Conservation (phyloP, 2,329 filamentous ascomycete genomes). For the Plectosphaerella plurivora region DNA sequence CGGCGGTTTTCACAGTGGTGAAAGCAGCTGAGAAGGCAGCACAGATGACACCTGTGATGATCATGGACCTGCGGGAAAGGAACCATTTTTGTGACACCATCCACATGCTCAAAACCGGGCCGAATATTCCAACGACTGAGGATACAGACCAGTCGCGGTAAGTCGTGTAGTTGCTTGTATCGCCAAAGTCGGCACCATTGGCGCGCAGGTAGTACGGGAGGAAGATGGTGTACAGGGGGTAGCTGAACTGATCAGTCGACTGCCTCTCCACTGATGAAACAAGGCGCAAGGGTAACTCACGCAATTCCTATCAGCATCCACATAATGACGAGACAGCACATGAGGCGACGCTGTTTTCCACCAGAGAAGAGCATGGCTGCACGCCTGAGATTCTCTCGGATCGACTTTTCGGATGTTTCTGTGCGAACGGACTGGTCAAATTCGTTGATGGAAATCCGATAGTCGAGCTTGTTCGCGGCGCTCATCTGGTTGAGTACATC, state of each 20-base stretch:
- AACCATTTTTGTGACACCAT: constrained; percentile 4
- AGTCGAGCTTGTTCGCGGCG: not conserved
- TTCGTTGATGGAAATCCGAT: too few relatives aligned
- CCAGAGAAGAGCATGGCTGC: not conserved
- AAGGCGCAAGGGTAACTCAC: not conserved
- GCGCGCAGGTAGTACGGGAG: not conserved
- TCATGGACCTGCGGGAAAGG: constrained; percentile 5
- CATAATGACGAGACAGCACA: not conserved
- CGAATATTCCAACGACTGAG: not conserved
- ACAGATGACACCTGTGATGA: constrained; percentile 12
- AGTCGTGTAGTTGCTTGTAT: not conserved
- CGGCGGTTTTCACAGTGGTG: constrained; percentile 12
- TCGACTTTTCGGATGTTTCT: not conserved
- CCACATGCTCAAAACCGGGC: not conserved
- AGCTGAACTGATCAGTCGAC: not conserved
- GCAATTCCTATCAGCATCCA: not conserved
- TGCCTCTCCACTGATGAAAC: not conserved
- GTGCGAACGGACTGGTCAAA: too few relatives aligned
- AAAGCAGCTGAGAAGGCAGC: constrained; percentile 15
- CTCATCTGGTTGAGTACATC: not conserved
- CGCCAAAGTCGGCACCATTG: not conserved
- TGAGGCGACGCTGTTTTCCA: not conserved
- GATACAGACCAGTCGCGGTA: not conserved
- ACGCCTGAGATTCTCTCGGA: not conserved
- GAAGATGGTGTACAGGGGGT: not conserved